Conservation (phyloP, 495 filamentous ascomycete genomes). For the Penicillium soppii region DNA sequence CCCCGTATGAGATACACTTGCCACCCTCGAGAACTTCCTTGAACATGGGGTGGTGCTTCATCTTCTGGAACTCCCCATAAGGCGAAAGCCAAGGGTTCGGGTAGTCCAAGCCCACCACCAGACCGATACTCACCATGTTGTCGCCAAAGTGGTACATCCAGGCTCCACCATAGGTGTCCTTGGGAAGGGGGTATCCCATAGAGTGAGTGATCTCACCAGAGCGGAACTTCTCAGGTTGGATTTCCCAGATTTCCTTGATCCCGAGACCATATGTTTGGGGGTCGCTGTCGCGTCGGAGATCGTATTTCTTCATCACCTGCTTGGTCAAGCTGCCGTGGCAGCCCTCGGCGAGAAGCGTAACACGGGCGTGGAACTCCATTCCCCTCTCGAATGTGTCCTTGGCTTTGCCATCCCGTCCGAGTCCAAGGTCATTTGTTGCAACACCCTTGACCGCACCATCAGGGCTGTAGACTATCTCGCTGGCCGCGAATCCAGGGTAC, state of each 20-base stretch:
- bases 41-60: slow-evolving; percentile 96
- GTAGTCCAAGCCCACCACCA: slow-evolving; percentile 95
- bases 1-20: slow-evolving; percentile 97
- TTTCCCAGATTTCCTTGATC: slow-evolving; percentile 96
- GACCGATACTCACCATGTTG: slow-evolving; percentile 89
- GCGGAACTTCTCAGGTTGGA: slow-evolving; percentile 87
- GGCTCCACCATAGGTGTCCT: slow-evolving; percentile 90
- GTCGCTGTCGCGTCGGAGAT: slow-evolving; percentile 83
- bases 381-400: slow-evolving; percentile 93
- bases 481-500: slow-evolving; percentile 93
- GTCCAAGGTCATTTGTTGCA: slow-evolving; percentile 91
- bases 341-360: slow-evolving; percentile 93
- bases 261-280: slow-evolving; percentile 94
- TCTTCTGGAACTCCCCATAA: slow-evolving; percentile 95
- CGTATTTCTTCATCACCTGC: slow-evolving; percentile 92
- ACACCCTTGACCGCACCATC: slow-evolving; percentile 93
- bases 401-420: slow-evolving; percentile 75
- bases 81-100: slow-evolving; percentile 95
- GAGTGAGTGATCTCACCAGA: slow-evolving; percentile 85
- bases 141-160: slow-evolving; percentile 99
- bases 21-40: slow-evolving; percentile 80
- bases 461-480: slow-evolving; percentile 81
- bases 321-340: slow-evolving; percentile 97
- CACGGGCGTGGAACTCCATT: slow-evolving; percentile 96
- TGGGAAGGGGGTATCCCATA: slow-evolving; percentile 88